These are phyloP conservation scores for Pseudocercospora pini-densiflorae DNA, from an alignment of 2,329 filamentous ascomycete species.

Conservation along the genomic window DNA sequence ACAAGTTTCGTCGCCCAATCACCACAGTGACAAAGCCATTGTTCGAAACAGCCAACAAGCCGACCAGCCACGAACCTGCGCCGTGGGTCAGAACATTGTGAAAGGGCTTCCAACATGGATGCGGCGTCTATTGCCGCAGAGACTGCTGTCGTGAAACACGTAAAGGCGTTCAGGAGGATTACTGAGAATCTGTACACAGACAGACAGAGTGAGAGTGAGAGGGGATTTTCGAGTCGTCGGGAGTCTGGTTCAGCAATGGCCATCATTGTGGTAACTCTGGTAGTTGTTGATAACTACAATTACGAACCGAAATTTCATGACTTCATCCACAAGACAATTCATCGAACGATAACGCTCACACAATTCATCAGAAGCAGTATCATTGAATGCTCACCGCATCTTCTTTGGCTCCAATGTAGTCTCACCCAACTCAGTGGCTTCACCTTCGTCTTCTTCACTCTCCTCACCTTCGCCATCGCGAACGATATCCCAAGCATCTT, in stretches of 20 bases:
- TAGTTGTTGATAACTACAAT: constrained; percentile 17
- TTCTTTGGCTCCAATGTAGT: constrained; percentile 29
- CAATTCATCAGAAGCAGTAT: neutral
- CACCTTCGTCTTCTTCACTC: constrained; percentile 28
- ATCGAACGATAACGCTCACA: constrained; percentile 13
- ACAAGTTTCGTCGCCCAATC: neutral
- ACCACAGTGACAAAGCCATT: neutral
- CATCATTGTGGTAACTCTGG: neutral
- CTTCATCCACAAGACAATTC: constrained; percentile 14
- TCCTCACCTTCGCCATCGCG: constrained; percentile 24
- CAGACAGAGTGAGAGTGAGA: no score
- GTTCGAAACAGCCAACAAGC: neutral
- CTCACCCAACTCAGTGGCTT: constrained; percentile 20
- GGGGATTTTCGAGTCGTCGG: neutral
- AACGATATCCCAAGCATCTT: constrained; percentile 33
- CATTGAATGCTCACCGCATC: constrained; percentile 18
- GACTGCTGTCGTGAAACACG: neutral
- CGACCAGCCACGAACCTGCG: neutral
- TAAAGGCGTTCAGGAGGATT: neutral
- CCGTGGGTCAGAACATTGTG: neutral
- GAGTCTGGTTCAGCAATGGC: neutral
- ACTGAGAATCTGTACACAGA: no score
- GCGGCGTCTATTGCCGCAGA: neutral
- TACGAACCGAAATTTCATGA: constrained; percentile 7
- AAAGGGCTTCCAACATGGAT: no score